These are phyloP conservation scores for Pichia insulana DNA, from an alignment of 805 yeast genomes.

Conservation along the genomic window DNA sequence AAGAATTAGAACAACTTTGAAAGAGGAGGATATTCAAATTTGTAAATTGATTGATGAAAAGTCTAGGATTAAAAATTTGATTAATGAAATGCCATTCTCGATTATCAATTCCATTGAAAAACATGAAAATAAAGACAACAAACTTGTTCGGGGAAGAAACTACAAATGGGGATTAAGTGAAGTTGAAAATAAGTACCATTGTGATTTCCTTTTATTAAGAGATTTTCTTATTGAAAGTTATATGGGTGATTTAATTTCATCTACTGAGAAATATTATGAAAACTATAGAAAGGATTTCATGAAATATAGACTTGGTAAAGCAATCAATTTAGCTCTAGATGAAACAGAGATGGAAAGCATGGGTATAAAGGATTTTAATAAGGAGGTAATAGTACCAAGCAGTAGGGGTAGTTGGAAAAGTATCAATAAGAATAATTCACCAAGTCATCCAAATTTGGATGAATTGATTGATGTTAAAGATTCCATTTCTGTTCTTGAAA, in stretches of 20 bases:
- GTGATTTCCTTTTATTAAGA: constrained; percentile 79
- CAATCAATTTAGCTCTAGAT: constrained; percentile 17
- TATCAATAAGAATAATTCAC: constrained; percentile 9
- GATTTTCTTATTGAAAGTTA: constrained; percentile 71
- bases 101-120: constrained; percentile 73
- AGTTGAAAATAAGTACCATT: constrained; percentile 77
- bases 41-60: constrained; percentile 67
- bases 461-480: constrained; percentile 20
- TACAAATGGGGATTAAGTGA: constrained; percentile 90
- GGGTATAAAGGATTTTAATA: constrained; percentile 15
- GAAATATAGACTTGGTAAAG: constrained; percentile 32
- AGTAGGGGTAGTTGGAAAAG: constrained; percentile 22
- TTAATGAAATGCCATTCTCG: constrained; percentile 83
- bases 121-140: constrained; percentile 53
- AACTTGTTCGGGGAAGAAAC: constrained; percentile 61
- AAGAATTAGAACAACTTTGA: constrained; percentile 74
- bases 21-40: constrained; percentile 73
- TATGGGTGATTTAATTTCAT: constrained; percentile 70
- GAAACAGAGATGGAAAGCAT: constrained; percentile 9
- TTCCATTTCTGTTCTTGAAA: constrained; percentile 29
- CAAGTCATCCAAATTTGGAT: constrained; percentile 23
- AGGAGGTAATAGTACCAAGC: constrained; percentile 18
- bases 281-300: constrained; percentile 66
- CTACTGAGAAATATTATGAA: constrained; percentile 78
- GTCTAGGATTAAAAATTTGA: constrained; percentile 69